Conservation (phyloP, 345 rosid species). For the Erucastrum elatum region DNA sequence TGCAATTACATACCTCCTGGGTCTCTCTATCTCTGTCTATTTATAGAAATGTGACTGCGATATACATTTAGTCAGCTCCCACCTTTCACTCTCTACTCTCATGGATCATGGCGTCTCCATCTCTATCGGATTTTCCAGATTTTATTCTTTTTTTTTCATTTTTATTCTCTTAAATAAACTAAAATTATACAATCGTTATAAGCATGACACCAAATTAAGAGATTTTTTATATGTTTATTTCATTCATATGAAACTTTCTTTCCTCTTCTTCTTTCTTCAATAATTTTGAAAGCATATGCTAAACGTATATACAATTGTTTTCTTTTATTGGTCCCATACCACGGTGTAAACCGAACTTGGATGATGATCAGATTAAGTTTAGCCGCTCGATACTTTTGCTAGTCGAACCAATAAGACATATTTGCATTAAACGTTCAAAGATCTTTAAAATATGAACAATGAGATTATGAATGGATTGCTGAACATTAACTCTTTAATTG, state of each 20-base stretch:
- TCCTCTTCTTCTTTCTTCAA: not conserved
- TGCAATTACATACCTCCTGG: conserved; percentile 6
- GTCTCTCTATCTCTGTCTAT: not conserved
- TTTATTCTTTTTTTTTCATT: not conserved
- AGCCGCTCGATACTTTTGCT: not conserved
- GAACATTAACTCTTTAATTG: too few species aligned
- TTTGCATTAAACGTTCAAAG: too few species aligned
- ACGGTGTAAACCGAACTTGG: not conserved
- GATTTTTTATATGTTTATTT: not conserved
- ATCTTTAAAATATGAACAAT: too few species aligned
- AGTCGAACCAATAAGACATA: not conserved
- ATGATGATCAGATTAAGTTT: not conserved
- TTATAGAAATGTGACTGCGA: conserved; percentile 10
- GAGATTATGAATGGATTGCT: too few species aligned
- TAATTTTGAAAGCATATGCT: not conserved
- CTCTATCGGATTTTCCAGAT: conserved; percentile 3
- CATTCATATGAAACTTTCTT: not conserved
- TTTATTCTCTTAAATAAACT: not conserved
- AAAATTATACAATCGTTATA: not conserved
- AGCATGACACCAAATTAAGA: conserved; percentile 1
- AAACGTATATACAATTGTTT: not conserved
- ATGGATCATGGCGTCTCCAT: conserved; percentile 11
- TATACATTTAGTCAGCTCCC: conserved; percentile 20
- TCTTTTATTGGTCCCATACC: not conserved
- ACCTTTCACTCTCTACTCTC: conserved; percentile 30